Percentiles rank a stretch among this genome's conserved stretches.
These are phyloP conservation scores for Ophiocordyceps camponoti-saundersi DNA, from an alignment of 2,329 filamentous ascomycete genomes.

Conservation along the genomic window DNA sequence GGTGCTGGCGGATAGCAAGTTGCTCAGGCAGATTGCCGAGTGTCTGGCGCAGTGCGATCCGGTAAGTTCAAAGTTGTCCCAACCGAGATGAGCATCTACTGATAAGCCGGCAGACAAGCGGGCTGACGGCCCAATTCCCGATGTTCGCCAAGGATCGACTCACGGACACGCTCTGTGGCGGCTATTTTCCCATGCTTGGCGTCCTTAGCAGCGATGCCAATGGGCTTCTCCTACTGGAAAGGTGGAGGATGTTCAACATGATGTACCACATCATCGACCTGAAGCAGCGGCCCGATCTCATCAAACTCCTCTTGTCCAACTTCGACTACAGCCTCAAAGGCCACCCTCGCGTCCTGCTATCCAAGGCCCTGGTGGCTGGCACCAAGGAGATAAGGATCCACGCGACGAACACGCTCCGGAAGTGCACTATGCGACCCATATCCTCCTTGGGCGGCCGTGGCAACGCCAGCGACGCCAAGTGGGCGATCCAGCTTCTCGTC, in stretches of 20 bases:
- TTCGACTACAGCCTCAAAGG: slow-evolving; percentile 84
- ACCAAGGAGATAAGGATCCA: slow-evolving; percentile 86
- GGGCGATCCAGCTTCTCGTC: slow-evolving; percentile 94
- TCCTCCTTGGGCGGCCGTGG: slow-evolving; percentile 19
- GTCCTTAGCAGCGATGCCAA: slow-evolving; percentile 67
- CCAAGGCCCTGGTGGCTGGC: slow-evolving; percentile 82
- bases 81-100: slow-evolving; percentile 5
- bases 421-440: slow-evolving; percentile 50
- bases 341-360: slow-evolving; percentile 80
- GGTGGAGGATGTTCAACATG: slow-evolving; percentile 99
- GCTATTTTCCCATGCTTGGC: slow-evolving; percentile 88
- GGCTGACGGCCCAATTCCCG: slow-evolving; percentile 64
- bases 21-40: slow-evolving; percentile 85
- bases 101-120: slow-evolving; percentile 35
- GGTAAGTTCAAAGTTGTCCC: slow-evolving; percentile 28
- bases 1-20: slow-evolving; percentile 81
- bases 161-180: slow-evolving; percentile 71
- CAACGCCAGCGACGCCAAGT: slow-evolving; percentile 56
- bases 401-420: slow-evolving; percentile 70
- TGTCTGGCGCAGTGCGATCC: slow-evolving; percentile 91
- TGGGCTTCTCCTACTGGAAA: slow-evolving; percentile 77
- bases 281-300: slow-evolving; percentile 77
- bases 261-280: slow-evolving; percentile 96
- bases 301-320: slow-evolving; percentile 73
- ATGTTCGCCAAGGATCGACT: slow-evolving; percentile 80